phyloP scores from a whole-genome alignment of 805 yeast species.

The Hanseniaspora mollemarum region DNA sequence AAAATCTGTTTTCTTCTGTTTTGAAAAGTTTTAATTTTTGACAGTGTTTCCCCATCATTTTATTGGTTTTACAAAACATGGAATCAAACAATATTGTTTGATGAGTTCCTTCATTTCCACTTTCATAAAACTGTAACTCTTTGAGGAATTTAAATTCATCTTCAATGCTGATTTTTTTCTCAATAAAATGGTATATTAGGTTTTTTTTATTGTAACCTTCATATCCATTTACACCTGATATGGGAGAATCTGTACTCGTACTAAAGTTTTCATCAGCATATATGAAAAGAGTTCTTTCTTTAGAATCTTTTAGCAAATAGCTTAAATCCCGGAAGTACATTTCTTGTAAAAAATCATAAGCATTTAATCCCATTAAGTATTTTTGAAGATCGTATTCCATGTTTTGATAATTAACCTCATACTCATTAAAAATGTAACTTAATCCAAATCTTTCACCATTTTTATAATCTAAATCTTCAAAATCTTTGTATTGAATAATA shows the following conservation, averaged over 20 bases:
- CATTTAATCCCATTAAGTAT: conserved; percentile 47
- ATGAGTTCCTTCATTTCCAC: background rate
- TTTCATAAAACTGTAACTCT: conserved; percentile 20
- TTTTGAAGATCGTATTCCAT: conserved; percentile 43
- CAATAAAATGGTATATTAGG: conserved; percentile 54
- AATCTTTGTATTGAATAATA: conserved; percentile 27
- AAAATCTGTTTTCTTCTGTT: background rate
- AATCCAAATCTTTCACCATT: conserved; percentile 32
- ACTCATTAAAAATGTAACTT: conserved; percentile 37
- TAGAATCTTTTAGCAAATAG: conserved; percentile 49
- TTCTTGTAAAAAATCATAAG: conserved; percentile 58
- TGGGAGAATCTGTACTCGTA: background rate
- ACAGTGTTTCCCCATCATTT: conserved; percentile 48
- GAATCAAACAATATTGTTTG: conserved; percentile 36
- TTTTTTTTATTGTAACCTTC: conserved; percentile 29
- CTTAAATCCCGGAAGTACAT: conserved; percentile 48
- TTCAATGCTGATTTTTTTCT: conserved; percentile 33
- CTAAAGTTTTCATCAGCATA: conserved; percentile 22
- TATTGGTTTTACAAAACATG: conserved; percentile 43
- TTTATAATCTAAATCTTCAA: background rate
- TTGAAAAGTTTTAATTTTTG: conserved; percentile 43
- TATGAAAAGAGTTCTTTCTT: conserved; percentile 48
- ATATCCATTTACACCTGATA: conserved; percentile 30
- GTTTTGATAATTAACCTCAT: conserved; percentile 16
- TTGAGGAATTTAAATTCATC: conserved; percentile 19